Evolutionary conservation across 441 rosid species (phyloP).

Genomic region (Populus hybrid): DNA sequence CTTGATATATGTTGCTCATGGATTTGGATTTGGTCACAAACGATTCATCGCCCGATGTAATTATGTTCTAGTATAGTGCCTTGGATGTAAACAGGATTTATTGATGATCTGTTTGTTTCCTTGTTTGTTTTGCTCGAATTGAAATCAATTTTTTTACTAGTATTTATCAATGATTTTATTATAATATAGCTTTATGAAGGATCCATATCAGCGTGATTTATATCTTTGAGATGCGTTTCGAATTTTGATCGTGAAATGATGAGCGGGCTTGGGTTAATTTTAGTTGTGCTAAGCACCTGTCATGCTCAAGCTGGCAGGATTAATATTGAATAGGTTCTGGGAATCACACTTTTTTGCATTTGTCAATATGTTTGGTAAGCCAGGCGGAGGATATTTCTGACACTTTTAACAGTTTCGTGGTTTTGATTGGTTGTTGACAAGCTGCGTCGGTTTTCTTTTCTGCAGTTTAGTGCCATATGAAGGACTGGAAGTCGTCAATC

Average conservation of each 20-base stretch:
- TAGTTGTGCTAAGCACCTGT: background rate
- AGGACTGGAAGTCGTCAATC: slow-evolving; percentile 89
- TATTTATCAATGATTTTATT: background rate
- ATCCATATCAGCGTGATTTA: background rate
- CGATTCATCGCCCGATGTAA: background rate
- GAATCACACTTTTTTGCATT: background rate
- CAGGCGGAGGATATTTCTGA: background rate
- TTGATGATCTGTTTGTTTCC: background rate
- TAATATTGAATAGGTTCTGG: background rate
- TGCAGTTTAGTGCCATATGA: slow-evolving; percentile 75
- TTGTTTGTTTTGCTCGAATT: background rate
- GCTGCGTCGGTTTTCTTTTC: slow-evolving; percentile 16
- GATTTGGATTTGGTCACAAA: background rate
- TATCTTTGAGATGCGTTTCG: background rate
- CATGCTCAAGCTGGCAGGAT: background rate
- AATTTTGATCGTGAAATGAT: background rate
- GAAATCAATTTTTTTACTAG: background rate
- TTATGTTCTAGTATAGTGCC: background rate
- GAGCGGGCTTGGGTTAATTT: background rate
- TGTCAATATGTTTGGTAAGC: background rate
- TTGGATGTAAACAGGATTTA: background rate
- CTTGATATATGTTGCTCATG: background rate
- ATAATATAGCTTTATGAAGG: background rate
- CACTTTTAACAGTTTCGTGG: background rate
- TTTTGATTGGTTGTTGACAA: slow-evolving; percentile 1